phyloP scores from a whole-genome alignment of 2,329 filamentous ascomycete species.

The Colletotrichum sp. region DNA sequence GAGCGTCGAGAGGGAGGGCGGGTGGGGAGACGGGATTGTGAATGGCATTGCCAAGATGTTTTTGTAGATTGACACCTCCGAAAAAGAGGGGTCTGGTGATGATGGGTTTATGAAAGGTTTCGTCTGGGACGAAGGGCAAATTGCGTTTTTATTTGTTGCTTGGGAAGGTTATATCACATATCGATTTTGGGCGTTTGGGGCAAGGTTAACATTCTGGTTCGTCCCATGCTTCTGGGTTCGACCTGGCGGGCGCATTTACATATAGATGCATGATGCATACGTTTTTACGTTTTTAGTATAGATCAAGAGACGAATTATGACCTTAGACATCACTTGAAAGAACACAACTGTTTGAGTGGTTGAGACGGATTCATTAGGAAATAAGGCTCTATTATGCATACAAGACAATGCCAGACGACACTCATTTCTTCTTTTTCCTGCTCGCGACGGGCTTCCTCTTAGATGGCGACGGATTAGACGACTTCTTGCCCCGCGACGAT shows the following conservation, averaged over 20 bases:
- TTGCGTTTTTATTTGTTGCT: background rate
- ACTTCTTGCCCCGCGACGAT: slow-evolving; percentile 42
- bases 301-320: slow-evolving; percentile 9
- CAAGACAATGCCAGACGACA: background rate
- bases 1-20: slow-evolving; percentile 36
- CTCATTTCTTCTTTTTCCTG: slow-evolving; percentile 39
- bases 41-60: slow-evolving; percentile 46
- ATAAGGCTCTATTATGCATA: slow-evolving; percentile 7
- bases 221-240: background rate
- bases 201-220: background rate
- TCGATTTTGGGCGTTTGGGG: background rate
- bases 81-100: background rate
- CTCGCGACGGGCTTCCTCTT: slow-evolving; percentile 42
- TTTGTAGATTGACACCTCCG: slow-evolving; percentile 28
- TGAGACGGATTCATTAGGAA: background rate
- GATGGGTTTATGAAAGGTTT: background rate
- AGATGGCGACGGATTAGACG: slow-evolving; percentile 38
- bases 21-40: slow-evolving; percentile 39
- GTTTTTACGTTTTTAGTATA: background rate
- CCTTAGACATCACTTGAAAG: background rate
- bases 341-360: background rate
- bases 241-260: background rate
- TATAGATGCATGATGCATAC: background rate
- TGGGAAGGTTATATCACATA: background rate
- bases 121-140: background rate